Conservation (phyloP, 1,139 yeast species). For the Suhomyces yuchorum region DNA sequence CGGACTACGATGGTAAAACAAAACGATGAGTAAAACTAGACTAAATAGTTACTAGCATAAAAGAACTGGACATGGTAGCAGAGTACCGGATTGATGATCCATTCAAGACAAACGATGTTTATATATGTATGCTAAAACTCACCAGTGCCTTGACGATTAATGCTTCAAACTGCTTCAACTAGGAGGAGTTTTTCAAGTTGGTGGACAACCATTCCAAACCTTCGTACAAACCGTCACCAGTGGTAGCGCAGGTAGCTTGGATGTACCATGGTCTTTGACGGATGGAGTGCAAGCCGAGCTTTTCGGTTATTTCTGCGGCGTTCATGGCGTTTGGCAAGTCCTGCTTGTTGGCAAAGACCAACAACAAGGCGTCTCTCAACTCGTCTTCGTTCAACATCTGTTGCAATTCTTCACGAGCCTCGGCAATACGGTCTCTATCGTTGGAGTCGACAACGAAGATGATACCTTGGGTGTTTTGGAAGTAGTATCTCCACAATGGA, state of each 20-base stretch:
- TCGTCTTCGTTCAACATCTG: slow-evolving; percentile 94
- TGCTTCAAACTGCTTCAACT: slow-evolving; percentile 11
- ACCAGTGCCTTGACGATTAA: slow-evolving; percentile 11
- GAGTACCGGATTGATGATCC: slow-evolving; percentile 8
- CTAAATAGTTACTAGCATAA: slow-evolving; percentile 12
- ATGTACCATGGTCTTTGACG: slow-evolving; percentile 91
- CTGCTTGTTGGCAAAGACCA: slow-evolving; percentile 91
- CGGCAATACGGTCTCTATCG: slow-evolving; percentile 91
- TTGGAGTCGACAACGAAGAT: slow-evolving; percentile 91
- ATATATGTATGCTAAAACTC: slow-evolving; percentile 16
- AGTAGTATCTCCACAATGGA: slow-evolving; percentile 94
- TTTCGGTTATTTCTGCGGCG: slow-evolving; percentile 86
- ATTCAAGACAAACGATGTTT: slow-evolving; percentile 12
- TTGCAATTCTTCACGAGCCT: slow-evolving; percentile 91
- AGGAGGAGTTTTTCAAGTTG: slow-evolving; percentile 69
- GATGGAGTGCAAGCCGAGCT: slow-evolving; percentile 78
- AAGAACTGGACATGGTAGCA: slow-evolving; percentile 13
- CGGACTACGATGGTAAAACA: slow-evolving; percentile 5
- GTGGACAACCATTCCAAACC: slow-evolving; percentile 90
- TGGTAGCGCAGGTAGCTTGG: slow-evolving; percentile 85
- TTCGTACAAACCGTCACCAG: slow-evolving; percentile 89
- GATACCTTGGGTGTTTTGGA: slow-evolving; percentile 93
- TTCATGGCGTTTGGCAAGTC: slow-evolving; percentile 92
- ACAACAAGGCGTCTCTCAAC: slow-evolving; percentile 84
- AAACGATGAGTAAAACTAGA: slow-evolving; percentile 11